These are phyloP conservation scores for Syzygium aromaticum DNA, from an alignment of 345 rosid genomes.

Conservation along the genomic window DNA sequence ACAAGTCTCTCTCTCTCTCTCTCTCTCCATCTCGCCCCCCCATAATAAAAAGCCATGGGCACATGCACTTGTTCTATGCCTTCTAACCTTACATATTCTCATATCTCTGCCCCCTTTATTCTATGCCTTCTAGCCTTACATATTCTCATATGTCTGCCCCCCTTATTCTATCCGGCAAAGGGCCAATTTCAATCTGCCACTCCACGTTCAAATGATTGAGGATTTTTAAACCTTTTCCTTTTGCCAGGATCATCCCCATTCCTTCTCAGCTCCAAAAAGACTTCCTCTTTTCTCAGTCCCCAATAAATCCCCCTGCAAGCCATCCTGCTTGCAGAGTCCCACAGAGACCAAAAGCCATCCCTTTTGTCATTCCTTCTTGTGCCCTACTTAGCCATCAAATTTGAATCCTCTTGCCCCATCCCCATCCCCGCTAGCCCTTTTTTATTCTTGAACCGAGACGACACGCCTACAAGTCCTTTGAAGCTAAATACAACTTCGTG, in stretches of 20 bases:
- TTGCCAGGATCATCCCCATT: neutral
- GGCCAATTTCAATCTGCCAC: neutral
- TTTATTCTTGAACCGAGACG: neutral
- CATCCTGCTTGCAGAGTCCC: neutral
- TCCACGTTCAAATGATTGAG: neutral
- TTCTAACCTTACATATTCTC: neutral
- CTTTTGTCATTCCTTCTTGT: neutral
- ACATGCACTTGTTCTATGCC: neutral
- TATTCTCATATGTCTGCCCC: neutral
- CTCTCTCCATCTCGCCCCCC: neutral
- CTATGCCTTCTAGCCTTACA: neutral
- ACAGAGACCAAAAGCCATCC: neutral
- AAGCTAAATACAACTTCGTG: neutral
- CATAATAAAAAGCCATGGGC: neutral
- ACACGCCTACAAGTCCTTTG: neutral
- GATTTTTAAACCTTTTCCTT: neutral
- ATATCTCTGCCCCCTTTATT: neutral
- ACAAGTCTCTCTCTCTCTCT: neutral
- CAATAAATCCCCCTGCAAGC: neutral
- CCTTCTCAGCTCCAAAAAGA: neutral
- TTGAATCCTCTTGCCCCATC: neutral
- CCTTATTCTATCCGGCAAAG: neutral
- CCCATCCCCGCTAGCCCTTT: neutral
- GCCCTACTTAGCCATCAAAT: neutral
- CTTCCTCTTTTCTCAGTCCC: neutral